Evolutionary conservation across 441 rosid genomes (phyloP).

Genomic region (Pelargonium australe): DNA sequence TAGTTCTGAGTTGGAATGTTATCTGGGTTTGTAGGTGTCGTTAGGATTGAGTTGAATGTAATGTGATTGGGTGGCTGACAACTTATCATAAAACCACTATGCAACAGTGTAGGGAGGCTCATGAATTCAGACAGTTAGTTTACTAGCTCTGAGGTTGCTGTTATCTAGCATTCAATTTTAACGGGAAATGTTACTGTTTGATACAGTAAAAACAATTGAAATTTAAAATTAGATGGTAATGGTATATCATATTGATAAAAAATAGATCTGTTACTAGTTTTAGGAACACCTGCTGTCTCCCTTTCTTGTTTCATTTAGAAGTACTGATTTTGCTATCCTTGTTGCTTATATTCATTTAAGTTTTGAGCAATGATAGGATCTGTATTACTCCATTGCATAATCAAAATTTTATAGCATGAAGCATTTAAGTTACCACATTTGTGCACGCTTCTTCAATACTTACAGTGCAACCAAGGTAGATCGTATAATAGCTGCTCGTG

Average conservation of each 20-base stretch:
- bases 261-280: neutral
- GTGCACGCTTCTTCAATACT: neutral
- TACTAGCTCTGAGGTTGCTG: too few species aligned
- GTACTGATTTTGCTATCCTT: neutral
- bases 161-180: too few species aligned
- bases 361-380: neutral
- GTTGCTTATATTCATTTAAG: neutral
- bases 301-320: neutral
- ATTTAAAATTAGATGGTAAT: neutral
- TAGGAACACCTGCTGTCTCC: neutral
- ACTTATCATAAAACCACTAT: neutral
- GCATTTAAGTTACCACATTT: neutral
- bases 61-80: neutral
- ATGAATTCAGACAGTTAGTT: neutral
- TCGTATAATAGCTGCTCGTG: neutral
- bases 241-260: neutral
- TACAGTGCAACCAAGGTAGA: neutral
- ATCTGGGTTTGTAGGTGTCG: neutral
- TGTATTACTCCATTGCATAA: neutral
- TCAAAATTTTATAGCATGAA: conserved; percentile 3
- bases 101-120: neutral
- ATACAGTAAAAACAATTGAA: neutral
- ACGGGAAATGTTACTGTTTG: neutral
- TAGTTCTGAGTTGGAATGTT: neutral
- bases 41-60: neutral